Evolutionary conservation across 495 filamentous ascomycete genomes (phyloP).

Genomic region (Parathielavia appendiculata): DNA sequence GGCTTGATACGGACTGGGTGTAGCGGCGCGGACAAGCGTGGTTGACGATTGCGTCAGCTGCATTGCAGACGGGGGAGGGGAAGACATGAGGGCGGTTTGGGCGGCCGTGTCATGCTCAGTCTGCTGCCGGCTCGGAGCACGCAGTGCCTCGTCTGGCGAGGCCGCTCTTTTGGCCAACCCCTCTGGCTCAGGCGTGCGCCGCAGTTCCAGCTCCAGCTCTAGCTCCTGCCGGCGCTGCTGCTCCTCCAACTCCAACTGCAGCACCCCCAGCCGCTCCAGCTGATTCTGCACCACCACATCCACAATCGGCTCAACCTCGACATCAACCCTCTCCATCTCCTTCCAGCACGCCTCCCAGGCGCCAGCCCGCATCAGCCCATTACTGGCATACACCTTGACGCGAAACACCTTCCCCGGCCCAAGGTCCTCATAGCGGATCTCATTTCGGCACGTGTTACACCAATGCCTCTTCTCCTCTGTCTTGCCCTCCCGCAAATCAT

Average conservation of each 20-base stretch:
- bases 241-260: conserved; percentile 28
- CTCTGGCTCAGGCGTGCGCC: conserved; percentile 31
- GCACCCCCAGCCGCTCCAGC: conserved; percentile 39
- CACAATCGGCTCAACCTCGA: conserved; percentile 70
- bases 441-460: conserved; percentile 54
- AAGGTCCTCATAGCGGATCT: conserved; percentile 46
- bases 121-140: not conserved
- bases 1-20: conserved; percentile 4
- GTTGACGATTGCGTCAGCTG: conserved; percentile 18
- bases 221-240: conserved; percentile 35
- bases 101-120: not conserved
- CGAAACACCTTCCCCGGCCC: conserved; percentile 61
- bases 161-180: not conserved
- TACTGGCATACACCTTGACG: conserved; percentile 85
- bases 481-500: conserved; percentile 25
- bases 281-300: conserved; percentile 39
- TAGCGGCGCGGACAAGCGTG: conserved; percentile 7
- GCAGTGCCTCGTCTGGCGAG: not conserved
- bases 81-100: conserved; percentile 11
- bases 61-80: conserved; percentile 13
- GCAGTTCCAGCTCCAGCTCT: conserved; percentile 12
- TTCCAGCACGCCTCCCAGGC: conserved; percentile 93
- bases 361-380: conserved; percentile 84
- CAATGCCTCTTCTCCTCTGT: conserved; percentile 49
- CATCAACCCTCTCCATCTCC: conserved; percentile 96